Evolutionary conservation across 2,329 filamentous ascomycete genomes (phyloP).

Genomic region (Ophiostoma sp.): DNA sequence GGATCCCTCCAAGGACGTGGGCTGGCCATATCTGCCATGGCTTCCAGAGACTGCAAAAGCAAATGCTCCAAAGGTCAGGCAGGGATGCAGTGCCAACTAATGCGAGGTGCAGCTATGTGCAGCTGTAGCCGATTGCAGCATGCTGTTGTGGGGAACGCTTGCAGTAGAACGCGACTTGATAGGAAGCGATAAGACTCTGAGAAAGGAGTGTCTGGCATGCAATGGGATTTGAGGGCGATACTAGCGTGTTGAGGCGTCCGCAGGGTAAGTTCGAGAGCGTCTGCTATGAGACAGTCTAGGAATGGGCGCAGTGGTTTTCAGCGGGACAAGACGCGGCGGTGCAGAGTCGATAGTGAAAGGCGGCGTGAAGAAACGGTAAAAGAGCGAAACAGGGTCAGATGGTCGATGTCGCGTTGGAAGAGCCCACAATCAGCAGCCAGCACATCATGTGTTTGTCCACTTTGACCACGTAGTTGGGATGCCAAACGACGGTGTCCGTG

Average conservation of each 20-base stretch:
- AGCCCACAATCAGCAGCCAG: conserved; percentile 5
- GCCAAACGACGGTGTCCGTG: neutral
- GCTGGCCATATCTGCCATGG: conserved; percentile 22
- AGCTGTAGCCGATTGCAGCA: conserved; percentile 17
- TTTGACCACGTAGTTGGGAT: neutral
- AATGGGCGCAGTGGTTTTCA: neutral
- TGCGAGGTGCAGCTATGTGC: conserved; percentile 6
- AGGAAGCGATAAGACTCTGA: neutral
- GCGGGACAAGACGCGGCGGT: neutral
- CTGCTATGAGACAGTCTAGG: neutral
- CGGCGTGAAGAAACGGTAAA: neutral
- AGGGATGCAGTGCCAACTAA: conserved; percentile 21
- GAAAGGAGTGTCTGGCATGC: conserved; percentile 19
- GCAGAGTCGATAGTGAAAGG: neutral
- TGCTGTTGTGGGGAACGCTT: conserved; percentile 16
- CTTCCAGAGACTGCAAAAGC: neutral
- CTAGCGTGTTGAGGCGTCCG: neutral
- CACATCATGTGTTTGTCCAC: conserved; percentile 15
- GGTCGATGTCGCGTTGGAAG: conserved; percentile 5
- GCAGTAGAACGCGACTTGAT: neutral
- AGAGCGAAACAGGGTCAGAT: neutral
- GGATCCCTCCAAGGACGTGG: conserved; percentile 14
- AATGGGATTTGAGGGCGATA: conserved; percentile 11
- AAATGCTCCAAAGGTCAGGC: conserved; percentile 3
- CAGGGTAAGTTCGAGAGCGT: neutral